Evolutionary conservation across 2,329 filamentous ascomycete genomes (phyloP), one percentile per base, ranked within the genome.

Genomic region (Arthrobotrys iridis): DNA sequence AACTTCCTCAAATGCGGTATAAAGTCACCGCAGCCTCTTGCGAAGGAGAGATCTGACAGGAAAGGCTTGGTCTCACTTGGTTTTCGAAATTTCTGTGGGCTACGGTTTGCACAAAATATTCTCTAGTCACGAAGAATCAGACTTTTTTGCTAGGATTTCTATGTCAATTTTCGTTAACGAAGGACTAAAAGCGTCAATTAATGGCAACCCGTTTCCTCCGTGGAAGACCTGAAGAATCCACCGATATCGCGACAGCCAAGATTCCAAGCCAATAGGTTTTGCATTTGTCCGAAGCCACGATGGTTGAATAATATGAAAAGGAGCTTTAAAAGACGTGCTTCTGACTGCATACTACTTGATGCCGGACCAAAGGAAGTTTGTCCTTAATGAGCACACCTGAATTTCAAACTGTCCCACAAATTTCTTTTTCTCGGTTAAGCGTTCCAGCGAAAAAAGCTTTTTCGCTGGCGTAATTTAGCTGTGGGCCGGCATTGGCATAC

Each of bases 351-450:
- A 58, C 20, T 18, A 46, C 62, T 71, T 22, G 58, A 35, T 15
- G 58, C 48, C 71, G 63, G 71, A 68, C 63, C 48, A 68, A 68
- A 57, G 63, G 71, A 68, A 75, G 63, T 67, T 67, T 66, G 26
- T 41, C 57, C 43, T 52, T 35, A 37, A 48, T 33, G 28, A 48
- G 11, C 18, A 48, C 28, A 55, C 28, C 58, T 71, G 68, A 37
- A 18, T 15, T 35, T 24, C 26, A 43, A 37, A 57, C 58, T 30
- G 46, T 57, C 57, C 58, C 48, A n/a, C 46, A 43, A 43, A 68
- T 58, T 75, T 58, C 63, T 75, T 75, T 75, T 75, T 75, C 48
- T 64, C 71, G 70, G 70, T 64, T 75, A 67, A 58, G 43, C 37
- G 57, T 67, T 55, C 70, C 55, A 67, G 35, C 26, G 46, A 68